These are phyloP conservation scores for Phytophthora brassicae DNA, from an alignment of 352 stramenopile species.

Conservation along the genomic window DNA sequence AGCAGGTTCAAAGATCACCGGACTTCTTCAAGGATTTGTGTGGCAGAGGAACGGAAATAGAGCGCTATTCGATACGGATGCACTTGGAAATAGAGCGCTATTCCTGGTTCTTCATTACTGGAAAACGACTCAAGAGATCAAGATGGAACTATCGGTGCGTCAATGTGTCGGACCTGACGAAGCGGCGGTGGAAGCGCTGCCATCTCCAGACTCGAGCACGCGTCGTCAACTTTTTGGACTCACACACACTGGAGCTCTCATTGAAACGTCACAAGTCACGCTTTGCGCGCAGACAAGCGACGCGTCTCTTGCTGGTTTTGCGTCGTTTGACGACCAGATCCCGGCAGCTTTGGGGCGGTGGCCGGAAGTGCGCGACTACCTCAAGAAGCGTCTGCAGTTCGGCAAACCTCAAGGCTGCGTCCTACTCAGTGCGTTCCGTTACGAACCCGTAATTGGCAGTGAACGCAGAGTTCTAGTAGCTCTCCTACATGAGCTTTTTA, in stretches of 20 bases:
- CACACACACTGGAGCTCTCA: conserved; percentile 54
- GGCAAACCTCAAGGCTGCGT: conserved; percentile 51
- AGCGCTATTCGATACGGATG: too few relatives aligned
- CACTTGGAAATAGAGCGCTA: conserved; percentile 1
- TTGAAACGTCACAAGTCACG: conserved; percentile 61
- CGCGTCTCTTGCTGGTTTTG: conserved; percentile 48
- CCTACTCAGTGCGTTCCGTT: conserved; percentile 52
- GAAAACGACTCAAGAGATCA: background rate
- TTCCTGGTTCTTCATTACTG: background rate
- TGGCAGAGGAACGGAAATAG: background rate
- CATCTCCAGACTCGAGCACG: conserved; percentile 39
- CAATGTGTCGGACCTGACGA: conserved; percentile 45
- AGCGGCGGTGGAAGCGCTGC: conserved; percentile 42
- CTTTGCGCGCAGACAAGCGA: conserved; percentile 35
- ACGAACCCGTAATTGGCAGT: conserved; percentile 30
- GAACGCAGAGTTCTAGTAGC: conserved; percentile 25
- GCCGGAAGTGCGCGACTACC: conserved; percentile 66
- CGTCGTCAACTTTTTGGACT: conserved; percentile 63
- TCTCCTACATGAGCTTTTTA: conserved; percentile 50
- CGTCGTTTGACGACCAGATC: conserved; percentile 64
- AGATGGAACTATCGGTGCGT: conserved; percentile 46
- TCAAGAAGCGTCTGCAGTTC: conserved; percentile 60
- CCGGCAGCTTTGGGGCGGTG: conserved; percentile 44
- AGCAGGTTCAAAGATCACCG: background rate
- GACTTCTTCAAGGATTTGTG: too few relatives aligned